A percentile compares a stretch with the other conserved stretches of the same genome.
Evolutionary conservation across 2,329 filamentous ascomycete genomes (phyloP).

Genomic region (Aschersonia sp.): DNA sequence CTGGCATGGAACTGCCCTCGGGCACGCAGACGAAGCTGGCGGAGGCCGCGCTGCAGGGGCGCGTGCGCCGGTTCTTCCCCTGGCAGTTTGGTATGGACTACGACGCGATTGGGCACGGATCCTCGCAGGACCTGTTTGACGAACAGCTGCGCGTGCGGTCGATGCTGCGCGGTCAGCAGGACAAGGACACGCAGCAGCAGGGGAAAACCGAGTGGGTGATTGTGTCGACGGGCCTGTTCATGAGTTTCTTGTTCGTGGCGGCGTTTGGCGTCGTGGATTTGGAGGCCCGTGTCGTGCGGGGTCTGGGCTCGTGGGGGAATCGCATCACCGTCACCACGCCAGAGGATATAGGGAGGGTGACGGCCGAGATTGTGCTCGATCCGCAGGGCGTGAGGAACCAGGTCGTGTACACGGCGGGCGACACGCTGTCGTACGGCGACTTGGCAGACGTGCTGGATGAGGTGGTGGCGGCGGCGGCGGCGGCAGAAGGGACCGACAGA

Average conservation of each 20-base stretch:
- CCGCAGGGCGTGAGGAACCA: slow-evolving; percentile 15
- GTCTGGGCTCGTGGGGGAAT: slow-evolving; percentile 47
- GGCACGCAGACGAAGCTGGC: slow-evolving; percentile 45
- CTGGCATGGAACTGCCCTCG: slow-evolving; percentile 40
- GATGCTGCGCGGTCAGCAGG: too few relatives aligned
- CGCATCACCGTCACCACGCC: slow-evolving; percentile 47
- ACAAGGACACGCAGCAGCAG: slow-evolving; percentile 31
- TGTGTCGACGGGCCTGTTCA: slow-evolving; percentile 56
- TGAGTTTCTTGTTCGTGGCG: slow-evolving; percentile 51
- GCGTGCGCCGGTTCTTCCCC: slow-evolving; percentile 41
- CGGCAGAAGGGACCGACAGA: slow-evolving; percentile 9
- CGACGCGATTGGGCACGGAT: slow-evolving; percentile 43
- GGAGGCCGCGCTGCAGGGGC: slow-evolving; percentile 35
- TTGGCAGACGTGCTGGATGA: slow-evolving; percentile 38
- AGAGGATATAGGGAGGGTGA: slow-evolving; percentile 46
- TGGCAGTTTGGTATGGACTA: slow-evolving; percentile 69
- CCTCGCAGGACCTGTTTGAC: slow-evolving; percentile 50
- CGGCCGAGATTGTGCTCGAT: slow-evolving; percentile 38
- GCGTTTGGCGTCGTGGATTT: slow-evolving; percentile 49
- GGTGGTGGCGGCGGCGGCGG: slow-evolving; percentile 7
- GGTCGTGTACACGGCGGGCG: slow-evolving; percentile 46
- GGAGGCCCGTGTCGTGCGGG: slow-evolving; percentile 25
- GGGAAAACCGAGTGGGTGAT: slow-evolving; percentile 41
- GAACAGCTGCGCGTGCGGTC: slow-evolving; percentile 47
- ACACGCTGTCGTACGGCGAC: slow-evolving; percentile 42